Evolutionary conservation across 768 basidiomycete genomes (phyloP), one percentile per base, ranked within the genome.

Genomic region (Agrocybe praecox): DNA sequence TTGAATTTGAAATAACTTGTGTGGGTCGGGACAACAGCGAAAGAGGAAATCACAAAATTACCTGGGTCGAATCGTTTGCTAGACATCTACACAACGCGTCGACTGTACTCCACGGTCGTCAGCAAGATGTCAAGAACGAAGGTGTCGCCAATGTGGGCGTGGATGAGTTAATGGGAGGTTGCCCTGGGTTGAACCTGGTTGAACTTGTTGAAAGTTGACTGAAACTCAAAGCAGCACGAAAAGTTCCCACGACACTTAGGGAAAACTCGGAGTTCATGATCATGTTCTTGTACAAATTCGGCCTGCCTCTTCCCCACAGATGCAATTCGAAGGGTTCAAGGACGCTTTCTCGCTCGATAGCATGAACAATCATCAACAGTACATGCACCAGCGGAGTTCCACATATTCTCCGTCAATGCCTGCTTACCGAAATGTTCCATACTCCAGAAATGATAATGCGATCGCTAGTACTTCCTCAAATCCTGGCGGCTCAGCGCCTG

Each of bases 201-300:
- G 51, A n/a, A n/a, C n/a, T n/a, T n/a, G n/a, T n/a, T 52, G 51
- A 2, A 17, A 42, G 34, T 46, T 24, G n/a, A n/a, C n/a, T n/a
- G 22, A 52, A 17, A 26, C 51, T 24, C 22, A 47, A 12, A 48
- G 46, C 46, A 48, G 40, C 34, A 22, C 29, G 34, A 22, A 46
- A 46, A 26, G 3, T 67, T 65, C 66, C 56, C 66, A 67, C 64
- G 66, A 53, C 64, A 64, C 62, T 64, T 66, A 68, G 67, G 67
- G 62, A 55, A 60, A 66, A 65, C 53, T 68, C 67, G 67, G 67
- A 61, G 65, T 46, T 49, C 51, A 53, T 47, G 60, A 65, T 65
- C 59, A 63, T 51, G 44, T 56, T 57, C 59, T 29, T 62, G 56
- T 62, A 62, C 62, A 64, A 60, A 65, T 65, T 62, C 53, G 62